phyloP scores from a whole-genome alignment of 2,329 filamentous ascomycete genomes.

The Talaromyces atroroseus region DNA sequence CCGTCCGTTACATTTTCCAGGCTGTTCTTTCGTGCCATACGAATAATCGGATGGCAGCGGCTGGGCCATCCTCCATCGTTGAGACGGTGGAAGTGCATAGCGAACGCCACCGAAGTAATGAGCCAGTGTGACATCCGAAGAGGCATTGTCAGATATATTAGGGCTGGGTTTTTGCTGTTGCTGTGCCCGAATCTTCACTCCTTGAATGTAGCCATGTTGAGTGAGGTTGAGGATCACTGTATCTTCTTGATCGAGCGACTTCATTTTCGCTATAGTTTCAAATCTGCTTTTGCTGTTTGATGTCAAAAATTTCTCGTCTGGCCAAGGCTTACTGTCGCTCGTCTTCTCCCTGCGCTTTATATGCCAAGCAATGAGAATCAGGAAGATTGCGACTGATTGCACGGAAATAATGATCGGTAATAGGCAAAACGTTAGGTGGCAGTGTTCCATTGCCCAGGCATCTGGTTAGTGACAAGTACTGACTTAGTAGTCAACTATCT shows the following conservation, averaged over 20 bases:
- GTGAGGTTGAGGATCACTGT: conserved; percentile 20
- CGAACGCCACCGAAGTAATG: conserved; percentile 53
- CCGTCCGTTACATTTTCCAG: conserved; percentile 40
- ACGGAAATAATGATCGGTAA: not conserved
- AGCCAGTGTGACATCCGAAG: not conserved
- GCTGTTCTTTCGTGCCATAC: conserved; percentile 47
- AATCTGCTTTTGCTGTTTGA: not conserved
- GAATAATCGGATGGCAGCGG: conserved; percentile 44
- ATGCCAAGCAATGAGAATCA: not conserved
- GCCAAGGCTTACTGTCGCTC: not conserved
- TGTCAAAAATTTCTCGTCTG: not conserved
- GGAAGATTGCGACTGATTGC: not conserved
- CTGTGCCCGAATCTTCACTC: conserved; percentile 37
- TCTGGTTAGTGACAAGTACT: not conserved
- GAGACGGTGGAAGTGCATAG: conserved; percentile 48
- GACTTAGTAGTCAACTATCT: not conserved
- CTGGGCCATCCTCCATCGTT: conserved; percentile 47
- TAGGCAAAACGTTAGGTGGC: not conserved
- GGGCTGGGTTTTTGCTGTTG: not conserved
- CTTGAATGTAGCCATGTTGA: conserved; percentile 46
- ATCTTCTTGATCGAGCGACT: not conserved
- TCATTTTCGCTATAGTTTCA: not conserved
- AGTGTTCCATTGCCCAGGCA: not conserved
- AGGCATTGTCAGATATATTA: not conserved
- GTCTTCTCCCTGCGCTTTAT: not conserved